These are phyloP conservation scores for Fraxinus latifolia DNA, from an alignment of 305 asterid species.

Conservation along the genomic window DNA sequence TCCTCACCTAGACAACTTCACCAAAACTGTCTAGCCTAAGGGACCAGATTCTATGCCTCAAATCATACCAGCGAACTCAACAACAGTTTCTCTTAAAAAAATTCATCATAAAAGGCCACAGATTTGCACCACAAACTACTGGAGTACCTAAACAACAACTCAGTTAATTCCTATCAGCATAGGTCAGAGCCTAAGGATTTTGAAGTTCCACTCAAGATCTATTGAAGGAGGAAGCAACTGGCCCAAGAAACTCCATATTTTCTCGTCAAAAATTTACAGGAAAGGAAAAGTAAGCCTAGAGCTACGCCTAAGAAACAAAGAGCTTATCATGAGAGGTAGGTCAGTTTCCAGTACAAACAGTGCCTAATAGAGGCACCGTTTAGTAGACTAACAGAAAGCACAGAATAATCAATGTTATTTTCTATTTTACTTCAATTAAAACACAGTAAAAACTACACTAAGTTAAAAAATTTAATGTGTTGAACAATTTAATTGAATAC, in stretches of 20 bases:
- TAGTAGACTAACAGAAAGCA: neutral
- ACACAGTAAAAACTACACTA: neutral
- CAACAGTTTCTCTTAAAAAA: neutral
- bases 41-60: neutral
- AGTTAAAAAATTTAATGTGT: neutral
- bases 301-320: slow-evolving; percentile 8
- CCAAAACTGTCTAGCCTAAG: neutral
- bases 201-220: neutral
- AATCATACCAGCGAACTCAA: neutral
- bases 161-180: neutral
- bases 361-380: neutral
- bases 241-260: neutral
- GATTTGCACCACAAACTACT: neutral
- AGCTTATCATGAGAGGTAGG: slow-evolving; percentile 2
- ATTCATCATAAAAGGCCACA: neutral
- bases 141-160: neutral
- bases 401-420: neutral
- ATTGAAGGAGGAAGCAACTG: neutral
- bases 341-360: slow-evolving; percentile 11
- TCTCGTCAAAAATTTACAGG: neutral
- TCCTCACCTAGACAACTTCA: neutral
- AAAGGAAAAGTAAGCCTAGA: neutral
- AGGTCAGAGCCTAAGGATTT: neutral
- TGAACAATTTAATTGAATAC: neutral
- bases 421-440: slow-evolving; percentile 16